Evolutionary conservation across 306 rosid species (phyloP), one percentile per base, ranked within the genome.

Genomic region (Vigna unguiculata): DNA sequence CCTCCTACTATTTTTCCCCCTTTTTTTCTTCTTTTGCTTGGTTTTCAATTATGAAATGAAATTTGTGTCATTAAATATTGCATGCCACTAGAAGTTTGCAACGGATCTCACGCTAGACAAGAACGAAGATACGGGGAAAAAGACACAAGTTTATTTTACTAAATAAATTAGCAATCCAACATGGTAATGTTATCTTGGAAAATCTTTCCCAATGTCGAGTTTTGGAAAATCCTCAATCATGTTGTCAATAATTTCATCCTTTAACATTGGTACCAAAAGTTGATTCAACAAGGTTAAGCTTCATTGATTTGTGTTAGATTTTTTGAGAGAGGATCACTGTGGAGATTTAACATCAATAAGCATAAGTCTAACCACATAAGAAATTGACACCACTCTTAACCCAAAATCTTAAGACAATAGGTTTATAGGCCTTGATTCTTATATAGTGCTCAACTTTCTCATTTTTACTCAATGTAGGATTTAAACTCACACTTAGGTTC

Each of bases 101-200:
- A 68, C 79, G 72, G 66, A 76, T 85, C 82, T 59, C 79, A 79
- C 57, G 51, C 53, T 68, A 61, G 80, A 76, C 84, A 76, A 52
- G 54, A 60, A 85, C 19, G 49, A 55, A 82, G 84, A 79, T 85
- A 82, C 72, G 75, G 60, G 47, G 82, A 85, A 68, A 76, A 67
- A 3, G 86, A 85, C 83, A 79, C 71, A 66, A 79, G 78, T 82
- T 59, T 85, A 72, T 46, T 20, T 45, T 66, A 82, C 34, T 74
- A 63, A 59, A 72, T 51, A 74, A 82, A 64, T 52, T 79, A 71
- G 82, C 53, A 64, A 71, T 40, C 72, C 75, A 65, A 34, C 70
- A 41, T n/a, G 69, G 74, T 25, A 58, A 55, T 57, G 77, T 75
- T 82, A 78, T 78, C 84, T 65, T 70, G 20, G 6, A 68, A 81